Conservation (phyloP, 164 flowering plant species). For the Berberis vulgaris region DNA sequence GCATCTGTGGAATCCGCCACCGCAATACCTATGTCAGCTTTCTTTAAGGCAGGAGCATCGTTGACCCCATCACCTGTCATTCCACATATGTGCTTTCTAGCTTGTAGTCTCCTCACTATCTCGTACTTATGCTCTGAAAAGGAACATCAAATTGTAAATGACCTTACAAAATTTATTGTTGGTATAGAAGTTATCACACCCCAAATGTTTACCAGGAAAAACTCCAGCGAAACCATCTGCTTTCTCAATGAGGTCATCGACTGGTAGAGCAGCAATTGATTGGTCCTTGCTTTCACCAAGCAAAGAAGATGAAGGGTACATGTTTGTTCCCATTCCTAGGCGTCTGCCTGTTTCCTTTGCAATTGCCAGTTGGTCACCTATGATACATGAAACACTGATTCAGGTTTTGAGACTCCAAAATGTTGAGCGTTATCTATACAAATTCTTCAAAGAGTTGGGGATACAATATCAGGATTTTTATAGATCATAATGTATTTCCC, state of each 20-base stretch:
- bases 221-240: conserved; percentile 81
- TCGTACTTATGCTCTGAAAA: no score
- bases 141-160: no score
- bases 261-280: conserved; percentile 21
- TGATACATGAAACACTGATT: no score
- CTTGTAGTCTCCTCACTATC: conserved; percentile 29
- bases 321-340: conserved; percentile 69
- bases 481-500: no score
- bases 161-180: no score
- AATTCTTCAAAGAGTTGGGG: no score
- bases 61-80: conserved; percentile 75
- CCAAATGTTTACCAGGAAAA: conserved; percentile 40
- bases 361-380: conserved; percentile 64
- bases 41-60: conserved; percentile 64
- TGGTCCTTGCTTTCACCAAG: conserved; percentile 39
- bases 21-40: conserved; percentile 59
- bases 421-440: no score
- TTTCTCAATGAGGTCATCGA: conserved; percentile 59
- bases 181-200: no score
- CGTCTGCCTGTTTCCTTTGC: conserved; percentile 64
- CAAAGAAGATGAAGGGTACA: conserved; percentile 58
- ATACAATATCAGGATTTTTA: no score
- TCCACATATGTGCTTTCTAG: conserved; percentile 56
- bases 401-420: no score
- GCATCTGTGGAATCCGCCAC: conserved; percentile 69